Evolutionary conservation across 2,329 filamentous ascomycete genomes (phyloP).

Genomic region (Diplocarpon mali): DNA sequence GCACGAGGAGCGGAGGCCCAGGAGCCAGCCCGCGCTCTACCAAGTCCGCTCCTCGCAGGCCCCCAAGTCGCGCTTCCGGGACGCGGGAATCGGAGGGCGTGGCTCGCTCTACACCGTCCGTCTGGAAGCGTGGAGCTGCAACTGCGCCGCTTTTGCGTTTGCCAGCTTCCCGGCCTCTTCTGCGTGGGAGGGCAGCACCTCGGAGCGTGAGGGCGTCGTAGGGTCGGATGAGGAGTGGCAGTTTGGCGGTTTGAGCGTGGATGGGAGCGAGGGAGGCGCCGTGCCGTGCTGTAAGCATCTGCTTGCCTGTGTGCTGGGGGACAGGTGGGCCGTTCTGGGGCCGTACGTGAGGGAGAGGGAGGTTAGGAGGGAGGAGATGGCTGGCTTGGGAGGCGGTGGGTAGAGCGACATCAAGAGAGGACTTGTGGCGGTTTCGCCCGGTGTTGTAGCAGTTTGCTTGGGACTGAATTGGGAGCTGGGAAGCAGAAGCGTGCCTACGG

Average conservation of each 20-base stretch:
- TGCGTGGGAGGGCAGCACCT: neutral
- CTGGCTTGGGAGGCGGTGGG: slow-evolving; percentile 43
- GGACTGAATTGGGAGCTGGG: neutral
- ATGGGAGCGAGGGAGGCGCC: slow-evolving; percentile 18
- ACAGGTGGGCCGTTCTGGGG: slow-evolving; percentile 52
- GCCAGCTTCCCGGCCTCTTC: slow-evolving; percentile 44
- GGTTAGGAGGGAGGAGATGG: slow-evolving; percentile 56
- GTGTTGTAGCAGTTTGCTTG: too few relatives aligned
- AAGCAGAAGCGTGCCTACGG: neutral
- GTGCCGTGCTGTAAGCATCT: slow-evolving; percentile 75
- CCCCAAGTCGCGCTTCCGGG: slow-evolving; percentile 26
- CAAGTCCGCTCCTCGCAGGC: slow-evolving; percentile 24
- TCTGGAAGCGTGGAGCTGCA: slow-evolving; percentile 73
- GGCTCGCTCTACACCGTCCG: slow-evolving; percentile 54
- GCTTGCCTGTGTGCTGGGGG: slow-evolving; percentile 67
- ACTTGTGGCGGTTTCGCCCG: neutral
- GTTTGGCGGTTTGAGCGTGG: slow-evolving; percentile 38
- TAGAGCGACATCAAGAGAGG: neutral
- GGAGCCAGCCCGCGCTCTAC: slow-evolving; percentile 9
- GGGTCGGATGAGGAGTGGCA: slow-evolving; percentile 13
- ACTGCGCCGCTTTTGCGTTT: slow-evolving; percentile 75
- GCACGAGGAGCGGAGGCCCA: neutral
- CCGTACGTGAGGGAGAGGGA: slow-evolving; percentile 41
- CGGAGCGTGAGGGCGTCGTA: neutral
- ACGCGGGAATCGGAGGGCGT: slow-evolving; percentile 14